Evolutionary conservation across 2,329 filamentous ascomycete genomes (phyloP).

Genomic region (Sclerotinia nivalis): DNA sequence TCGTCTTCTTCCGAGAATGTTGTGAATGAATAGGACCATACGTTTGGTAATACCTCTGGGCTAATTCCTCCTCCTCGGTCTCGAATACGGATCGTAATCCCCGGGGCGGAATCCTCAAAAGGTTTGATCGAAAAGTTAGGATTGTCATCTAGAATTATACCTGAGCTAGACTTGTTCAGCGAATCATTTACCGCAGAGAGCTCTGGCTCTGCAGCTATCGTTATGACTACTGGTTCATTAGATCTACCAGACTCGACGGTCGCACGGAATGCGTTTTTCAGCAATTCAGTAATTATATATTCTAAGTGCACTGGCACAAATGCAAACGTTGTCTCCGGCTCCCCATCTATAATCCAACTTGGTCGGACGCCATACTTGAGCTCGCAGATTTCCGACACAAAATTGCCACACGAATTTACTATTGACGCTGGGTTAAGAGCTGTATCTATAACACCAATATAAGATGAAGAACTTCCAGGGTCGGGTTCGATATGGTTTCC

Average conservation of each 20-base stretch:
- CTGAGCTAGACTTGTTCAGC: not conserved
- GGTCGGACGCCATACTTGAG: slow-evolving; percentile 91
- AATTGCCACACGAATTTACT: slow-evolving; percentile 80
- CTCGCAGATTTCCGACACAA: slow-evolving; percentile 95
- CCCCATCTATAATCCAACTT: slow-evolving; percentile 76
- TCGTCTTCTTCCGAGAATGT: slow-evolving; percentile 73
- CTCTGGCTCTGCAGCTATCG: slow-evolving; percentile 69
- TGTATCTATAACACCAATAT: slow-evolving; percentile 95
- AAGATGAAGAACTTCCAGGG: slow-evolving; percentile 51
- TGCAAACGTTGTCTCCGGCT: slow-evolving; percentile 84
- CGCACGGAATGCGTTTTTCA: slow-evolving; percentile 96
- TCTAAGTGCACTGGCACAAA: slow-evolving; percentile 95
- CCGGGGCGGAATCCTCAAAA: slow-evolving; percentile 68
- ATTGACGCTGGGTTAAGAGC: slow-evolving; percentile 78
- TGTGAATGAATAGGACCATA: slow-evolving; percentile 98
- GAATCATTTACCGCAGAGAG: slow-evolving; percentile 20
- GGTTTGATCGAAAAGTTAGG: slow-evolving; percentile 49
- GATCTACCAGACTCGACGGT: slow-evolving; percentile 83
- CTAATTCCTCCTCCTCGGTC: slow-evolving; percentile 94
- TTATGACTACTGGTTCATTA: slow-evolving; percentile 83
- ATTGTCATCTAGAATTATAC: slow-evolving; percentile 21
- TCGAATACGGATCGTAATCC: slow-evolving; percentile 91
- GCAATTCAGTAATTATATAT: slow-evolving; percentile 93
- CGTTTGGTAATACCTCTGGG: slow-evolving; percentile 77
- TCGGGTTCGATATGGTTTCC: slow-evolving; percentile 48